phyloP scores from a whole-genome alignment of 495 filamentous ascomycete species.

The Venustampulla echinocandica region DNA sequence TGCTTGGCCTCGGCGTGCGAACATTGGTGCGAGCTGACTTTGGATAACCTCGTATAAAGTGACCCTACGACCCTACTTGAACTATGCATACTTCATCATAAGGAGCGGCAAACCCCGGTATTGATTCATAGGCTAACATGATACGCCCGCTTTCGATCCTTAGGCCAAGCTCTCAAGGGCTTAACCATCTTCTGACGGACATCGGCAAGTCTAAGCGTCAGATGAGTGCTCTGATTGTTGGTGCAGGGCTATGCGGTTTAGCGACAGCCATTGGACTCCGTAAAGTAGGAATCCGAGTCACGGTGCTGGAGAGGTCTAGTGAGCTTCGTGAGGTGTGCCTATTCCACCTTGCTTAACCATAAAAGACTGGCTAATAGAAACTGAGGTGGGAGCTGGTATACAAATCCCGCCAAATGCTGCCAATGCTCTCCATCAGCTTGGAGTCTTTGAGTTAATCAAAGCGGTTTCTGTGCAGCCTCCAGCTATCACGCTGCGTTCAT shows the following conservation, averaged over 20 bases:
- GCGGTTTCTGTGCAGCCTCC: conserved; percentile 28
- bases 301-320: conserved; percentile 49
- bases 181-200: background rate
- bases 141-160: background rate
- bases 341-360: background rate
- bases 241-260: conserved; percentile 59
- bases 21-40: background rate
- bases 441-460: conserved; percentile 25
- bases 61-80: background rate
- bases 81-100: background rate
- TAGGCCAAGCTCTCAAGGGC: background rate
- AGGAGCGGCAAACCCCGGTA: background rate
- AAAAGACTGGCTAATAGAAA: conserved; percentile 1
- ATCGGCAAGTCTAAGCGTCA: conserved; percentile 12
- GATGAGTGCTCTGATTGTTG: conserved; percentile 42
- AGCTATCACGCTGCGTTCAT: conserved; percentile 33
- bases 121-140: background rate
- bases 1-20: background rate
- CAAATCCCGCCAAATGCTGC: conserved; percentile 49
- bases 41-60: background rate
- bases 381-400: conserved; percentile 47
- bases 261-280: conserved; percentile 51
- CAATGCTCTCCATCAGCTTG: conserved; percentile 36
- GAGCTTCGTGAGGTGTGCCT: conserved; percentile 43
- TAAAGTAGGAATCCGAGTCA: conserved; percentile 49